These are phyloP conservation scores for Alternaria arborescens DNA, from an alignment of 2,329 filamentous ascomycete genomes.

Conservation along the genomic window DNA sequence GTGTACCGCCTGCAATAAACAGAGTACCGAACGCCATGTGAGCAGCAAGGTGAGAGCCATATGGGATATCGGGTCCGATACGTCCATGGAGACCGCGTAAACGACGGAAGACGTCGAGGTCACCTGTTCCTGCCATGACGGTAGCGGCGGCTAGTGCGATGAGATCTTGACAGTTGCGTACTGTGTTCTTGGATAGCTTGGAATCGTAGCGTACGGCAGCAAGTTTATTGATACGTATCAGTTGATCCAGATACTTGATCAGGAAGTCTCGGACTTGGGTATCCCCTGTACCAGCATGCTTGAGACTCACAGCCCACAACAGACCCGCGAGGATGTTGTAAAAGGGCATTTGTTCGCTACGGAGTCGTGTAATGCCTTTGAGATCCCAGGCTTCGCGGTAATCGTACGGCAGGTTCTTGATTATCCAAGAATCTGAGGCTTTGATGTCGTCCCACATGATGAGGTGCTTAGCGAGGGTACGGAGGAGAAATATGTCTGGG, in stretches of 20 bases:
- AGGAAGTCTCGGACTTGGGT: constrained; percentile 79
- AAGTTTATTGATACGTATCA: constrained; percentile 78
- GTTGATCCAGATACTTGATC: constrained; percentile 83
- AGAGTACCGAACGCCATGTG: constrained; percentile 91
- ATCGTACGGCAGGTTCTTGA: constrained; percentile 72
- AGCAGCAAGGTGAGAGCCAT: constrained; percentile 90
- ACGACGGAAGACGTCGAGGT: constrained; percentile 83
- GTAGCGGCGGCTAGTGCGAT: constrained; percentile 82
- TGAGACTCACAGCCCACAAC: constrained; percentile 70
- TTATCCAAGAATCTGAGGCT: constrained; percentile 77
- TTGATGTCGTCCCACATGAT: constrained; percentile 91
- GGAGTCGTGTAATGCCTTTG: constrained; percentile 67
- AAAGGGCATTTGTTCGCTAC: constrained; percentile 86
- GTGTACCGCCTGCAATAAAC: constrained; percentile 91
- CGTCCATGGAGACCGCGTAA: constrained; percentile 88
- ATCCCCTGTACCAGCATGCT: constrained; percentile 62
- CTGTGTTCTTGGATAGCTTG: constrained; percentile 81
- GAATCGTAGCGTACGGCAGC: constrained; percentile 76
- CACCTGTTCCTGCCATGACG: constrained; percentile 96
- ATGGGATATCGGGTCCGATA: constrained; percentile 82
- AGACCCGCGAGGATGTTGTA: constrained; percentile 92
- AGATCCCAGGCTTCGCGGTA: constrained; percentile 73
- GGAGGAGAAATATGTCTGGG: constrained; percentile 88
- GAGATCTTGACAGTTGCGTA: constrained; percentile 90
- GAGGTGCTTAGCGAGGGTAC: constrained; percentile 87